These are phyloP conservation scores for Fusarium sulawesiense DNA, from an alignment of 2,329 filamentous ascomycete species.

Conservation along the genomic window DNA sequence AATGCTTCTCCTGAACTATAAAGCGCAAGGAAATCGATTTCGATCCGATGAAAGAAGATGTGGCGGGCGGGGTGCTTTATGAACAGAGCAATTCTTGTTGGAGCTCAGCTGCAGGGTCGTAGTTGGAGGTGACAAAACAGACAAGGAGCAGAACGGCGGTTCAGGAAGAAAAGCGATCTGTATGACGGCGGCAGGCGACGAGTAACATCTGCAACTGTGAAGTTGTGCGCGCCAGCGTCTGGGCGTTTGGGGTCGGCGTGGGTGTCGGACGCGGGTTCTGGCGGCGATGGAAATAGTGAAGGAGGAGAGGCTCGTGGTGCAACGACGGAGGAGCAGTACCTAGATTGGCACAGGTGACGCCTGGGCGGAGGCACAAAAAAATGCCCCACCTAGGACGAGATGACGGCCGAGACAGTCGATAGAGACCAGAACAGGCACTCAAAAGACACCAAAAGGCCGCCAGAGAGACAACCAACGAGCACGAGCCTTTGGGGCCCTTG, in stretches of 20 bases:
- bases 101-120: slow-evolving; percentile 44
- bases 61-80: slow-evolving; percentile 47
- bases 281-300: slow-evolving; percentile 45
- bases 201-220: slow-evolving; percentile 46
- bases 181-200: slow-evolving; percentile 45
- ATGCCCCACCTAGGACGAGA: slow-evolving; percentile 50
- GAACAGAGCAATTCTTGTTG: slow-evolving; percentile 43
- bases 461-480: slow-evolving; percentile 44
- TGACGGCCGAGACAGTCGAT: slow-evolving; percentile 49
- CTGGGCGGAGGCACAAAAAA: slow-evolving; percentile 48
- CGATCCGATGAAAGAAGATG: slow-evolving; percentile 38
- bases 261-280: slow-evolving; percentile 36
- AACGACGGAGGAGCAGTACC: slow-evolving; percentile 47
- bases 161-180: slow-evolving; percentile 45
- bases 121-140: slow-evolving; percentile 31
- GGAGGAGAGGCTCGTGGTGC: slow-evolving; percentile 48
- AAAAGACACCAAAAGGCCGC: slow-evolving; percentile 33
- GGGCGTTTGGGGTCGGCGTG: slow-evolving; percentile 43
- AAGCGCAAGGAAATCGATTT: slow-evolving; percentile 28
- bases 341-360: slow-evolving; percentile 50
- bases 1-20: slow-evolving; percentile 12
- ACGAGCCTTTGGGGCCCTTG: slow-evolving; percentile 45
- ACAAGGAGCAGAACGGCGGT: slow-evolving; percentile 37
- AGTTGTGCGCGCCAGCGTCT: slow-evolving; percentile 46
- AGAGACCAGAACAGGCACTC: slow-evolving; percentile 38